A percentile compares a stretch with the other conserved stretches of the same genome.
Conservation (phyloP, 179 eudicot genomes). For the Sideroxylon spinosum region DNA sequence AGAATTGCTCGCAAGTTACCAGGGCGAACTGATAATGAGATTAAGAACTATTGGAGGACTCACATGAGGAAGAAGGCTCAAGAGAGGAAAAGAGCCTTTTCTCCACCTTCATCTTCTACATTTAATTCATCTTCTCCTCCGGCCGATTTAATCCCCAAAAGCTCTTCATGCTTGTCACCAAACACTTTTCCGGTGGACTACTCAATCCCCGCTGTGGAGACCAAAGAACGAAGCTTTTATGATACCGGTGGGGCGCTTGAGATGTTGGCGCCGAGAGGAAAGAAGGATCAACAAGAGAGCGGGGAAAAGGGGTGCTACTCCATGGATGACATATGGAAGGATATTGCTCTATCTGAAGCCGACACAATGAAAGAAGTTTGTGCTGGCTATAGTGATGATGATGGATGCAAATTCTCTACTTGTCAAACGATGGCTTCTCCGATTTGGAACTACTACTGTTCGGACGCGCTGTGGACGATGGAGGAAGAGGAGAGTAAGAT, state of each 20-base stretch:
- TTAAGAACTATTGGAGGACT: constrained; percentile 95
- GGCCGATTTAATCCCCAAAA: background rate
- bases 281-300: constrained; percentile 21
- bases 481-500: constrained; percentile 48
- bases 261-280: constrained; percentile 25
- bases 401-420: constrained; percentile 23
- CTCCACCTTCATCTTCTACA: constrained; percentile 53
- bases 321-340: constrained; percentile 93
- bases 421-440: constrained; percentile 50
- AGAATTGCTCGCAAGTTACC: constrained; percentile 83
- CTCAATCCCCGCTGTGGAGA: constrained; percentile 26
- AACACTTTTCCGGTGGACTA: background rate
- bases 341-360: constrained; percentile 48
- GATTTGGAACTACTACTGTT: constrained; percentile 59
- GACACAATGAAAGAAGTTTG: constrained; percentile 24
- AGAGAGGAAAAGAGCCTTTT: constrained; percentile 51
- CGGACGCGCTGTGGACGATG: constrained; percentile 48
- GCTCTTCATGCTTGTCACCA: too few relatives aligned
- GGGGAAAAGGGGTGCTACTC: constrained; percentile 35
- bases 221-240: constrained; percentile 33
- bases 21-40: constrained; percentile 93
- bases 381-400: constrained; percentile 27
- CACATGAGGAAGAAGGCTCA: constrained; percentile 93
- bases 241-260: constrained; percentile 45
- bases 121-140: constrained; percentile 36